Conservation (phyloP, 1,284 basidiomycete genomes). For the Tetrapyrgos nigripes region DNA sequence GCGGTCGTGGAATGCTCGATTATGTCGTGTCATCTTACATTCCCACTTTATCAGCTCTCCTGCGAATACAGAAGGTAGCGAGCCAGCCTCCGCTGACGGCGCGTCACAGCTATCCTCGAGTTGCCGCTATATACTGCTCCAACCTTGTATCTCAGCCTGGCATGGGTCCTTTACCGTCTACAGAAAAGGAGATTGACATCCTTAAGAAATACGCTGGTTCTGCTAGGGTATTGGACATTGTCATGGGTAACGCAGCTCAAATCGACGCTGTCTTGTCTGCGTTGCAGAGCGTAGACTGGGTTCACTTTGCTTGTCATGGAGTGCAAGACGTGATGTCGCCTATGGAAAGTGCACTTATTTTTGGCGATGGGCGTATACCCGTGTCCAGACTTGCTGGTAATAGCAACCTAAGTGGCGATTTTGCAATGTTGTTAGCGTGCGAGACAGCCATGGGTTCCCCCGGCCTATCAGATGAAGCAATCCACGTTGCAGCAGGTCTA, state of each 20-base stretch:
- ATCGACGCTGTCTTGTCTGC: no score
- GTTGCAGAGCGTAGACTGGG: background rate
- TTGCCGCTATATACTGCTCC: background rate
- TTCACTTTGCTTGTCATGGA: conserved; percentile 6
- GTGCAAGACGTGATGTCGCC: background rate
- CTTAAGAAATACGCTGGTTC: background rate
- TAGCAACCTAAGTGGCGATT: background rate
- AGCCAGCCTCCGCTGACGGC: background rate
- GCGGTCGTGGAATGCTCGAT: background rate
- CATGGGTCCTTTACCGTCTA: background rate
- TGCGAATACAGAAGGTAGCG: background rate
- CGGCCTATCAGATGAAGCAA: background rate
- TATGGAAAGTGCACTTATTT: background rate
- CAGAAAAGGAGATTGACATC: background rate
- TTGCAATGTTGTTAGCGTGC: conserved; percentile 7
- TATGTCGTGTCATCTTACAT: conserved; percentile 2
- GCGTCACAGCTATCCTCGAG: background rate
- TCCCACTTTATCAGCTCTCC: background rate
- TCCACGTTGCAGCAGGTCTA: background rate
- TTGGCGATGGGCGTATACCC: background rate
- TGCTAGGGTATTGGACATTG: background rate
- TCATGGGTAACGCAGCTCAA: background rate
- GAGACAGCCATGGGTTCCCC: background rate
- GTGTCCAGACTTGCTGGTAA: background rate
- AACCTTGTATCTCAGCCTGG: background rate